Base-by-base conservation (phyloP, 306 rosid genomes). In the Rosa lucieae region DNA sequence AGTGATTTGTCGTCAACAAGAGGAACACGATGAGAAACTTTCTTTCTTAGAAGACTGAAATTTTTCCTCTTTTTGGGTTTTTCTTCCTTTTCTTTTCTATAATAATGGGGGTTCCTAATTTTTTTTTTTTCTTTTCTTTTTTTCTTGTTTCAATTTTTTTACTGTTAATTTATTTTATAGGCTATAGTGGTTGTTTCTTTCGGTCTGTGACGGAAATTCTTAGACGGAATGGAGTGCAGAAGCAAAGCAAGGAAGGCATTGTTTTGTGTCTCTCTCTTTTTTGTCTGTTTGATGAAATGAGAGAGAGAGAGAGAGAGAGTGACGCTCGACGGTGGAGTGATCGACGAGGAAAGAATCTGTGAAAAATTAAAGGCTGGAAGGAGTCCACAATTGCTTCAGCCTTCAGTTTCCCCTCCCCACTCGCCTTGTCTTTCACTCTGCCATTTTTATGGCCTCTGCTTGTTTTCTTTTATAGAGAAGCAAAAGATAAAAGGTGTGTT, bases 291-390 rank as follows among this genome's bases (percentile, higher is more conserved):
- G 69, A 32, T 29, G 69, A 6, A 20, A 4, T 17, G 21, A 53
- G 26, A 23, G 26, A 75, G 79, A 85, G 88, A 77, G 85, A 56
- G 82, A 79, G 46, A 85, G 79, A 14, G 75, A 40, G 78, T 0
- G 52, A 46, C 2, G 4, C 0, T 6, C 42, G 84, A 67, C 84
- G 87, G 82, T 85, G 77, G 84, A 84, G 90, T 76, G 4, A 76
- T 47, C 18, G 85, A 73, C 79, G 77, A 78, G 83, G 65, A 78
- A 82, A 80, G 90, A 84, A 86, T 78, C 80, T 29, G 48, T 1
- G 14, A 4, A 70, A 77, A 74, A 61, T 5, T 13, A 72, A 67
- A 81, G 78, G 75, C 75, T 8, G 58, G 49, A n/a, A 10, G 51
- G 56, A 42, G 69, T 40, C 66, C 62, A 53, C 68, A 10, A 47